phyloP scores from a whole-genome alignment of 345 rosid species.

The Tarenaya hassleriana region DNA sequence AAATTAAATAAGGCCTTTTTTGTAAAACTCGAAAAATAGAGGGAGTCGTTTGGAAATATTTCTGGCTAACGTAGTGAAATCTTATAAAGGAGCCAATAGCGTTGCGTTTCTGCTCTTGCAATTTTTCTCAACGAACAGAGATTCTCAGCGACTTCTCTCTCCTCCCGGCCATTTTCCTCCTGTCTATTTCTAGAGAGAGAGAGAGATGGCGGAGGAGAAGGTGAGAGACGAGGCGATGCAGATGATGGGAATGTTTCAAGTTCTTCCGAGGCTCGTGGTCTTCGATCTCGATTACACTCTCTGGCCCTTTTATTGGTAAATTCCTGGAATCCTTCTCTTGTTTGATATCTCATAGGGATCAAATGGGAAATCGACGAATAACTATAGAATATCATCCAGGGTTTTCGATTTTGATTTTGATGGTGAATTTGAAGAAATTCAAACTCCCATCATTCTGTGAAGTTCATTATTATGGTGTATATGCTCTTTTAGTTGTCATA shows the following conservation, averaged over 20 bases:
- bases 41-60: neutral
- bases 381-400: neutral
- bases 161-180: neutral
- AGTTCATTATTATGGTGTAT: too few relatives aligned
- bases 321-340: neutral
- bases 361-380: too few relatives aligned
- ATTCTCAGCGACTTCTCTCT: neutral
- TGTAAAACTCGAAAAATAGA: neutral
- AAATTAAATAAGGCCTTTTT: neutral
- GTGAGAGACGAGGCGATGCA: constrained; percentile 53
- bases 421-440: too few relatives aligned
- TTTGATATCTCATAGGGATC: neutral
- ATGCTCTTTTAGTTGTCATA: too few relatives aligned
- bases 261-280: constrained; percentile 59
- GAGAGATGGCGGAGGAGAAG: constrained; percentile 47
- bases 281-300: constrained; percentile 85
- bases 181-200: neutral
- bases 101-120: neutral
- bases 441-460: too few relatives aligned
- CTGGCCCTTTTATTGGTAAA: constrained; percentile 83
- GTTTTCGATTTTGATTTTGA: neutral
- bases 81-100: too few relatives aligned
- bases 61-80: too few relatives aligned
- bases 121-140: constrained; percentile 6
- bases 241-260: constrained; percentile 49